A percentile compares a stretch with the other conserved stretches of the same genome.
These are phyloP conservation scores for Plasmodium gaboni DNA, from an alignment of 169 alveolate genomes.

Conservation along the genomic window DNA sequence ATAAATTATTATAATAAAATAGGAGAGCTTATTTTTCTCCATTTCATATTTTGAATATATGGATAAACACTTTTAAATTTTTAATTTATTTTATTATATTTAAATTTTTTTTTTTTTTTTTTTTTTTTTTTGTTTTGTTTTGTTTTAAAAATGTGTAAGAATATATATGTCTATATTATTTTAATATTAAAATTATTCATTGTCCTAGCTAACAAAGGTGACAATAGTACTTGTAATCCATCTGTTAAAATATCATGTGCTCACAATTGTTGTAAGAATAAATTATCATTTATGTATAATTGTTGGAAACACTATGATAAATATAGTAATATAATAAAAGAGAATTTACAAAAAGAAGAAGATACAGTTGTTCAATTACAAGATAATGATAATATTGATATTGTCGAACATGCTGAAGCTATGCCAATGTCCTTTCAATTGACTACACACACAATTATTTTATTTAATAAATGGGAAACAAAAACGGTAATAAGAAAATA, in stretches of 20 bases:
- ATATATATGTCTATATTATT: conserved; percentile 14
- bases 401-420: neutral
- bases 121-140: too few relatives aligned
- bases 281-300: conserved; percentile 36
- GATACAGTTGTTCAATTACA: neutral
- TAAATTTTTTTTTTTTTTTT: too few relatives aligned
- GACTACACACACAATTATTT: conserved; percentile 62
- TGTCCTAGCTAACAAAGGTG: neutral
- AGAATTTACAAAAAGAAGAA: conserved; percentile 13
- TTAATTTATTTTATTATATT: neutral
- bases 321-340: conserved; percentile 25
- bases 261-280: conserved; percentile 17
- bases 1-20: too few relatives aligned
- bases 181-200: conserved; percentile 19
- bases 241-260: conserved; percentile 1
- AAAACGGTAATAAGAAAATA: conserved; percentile 13
- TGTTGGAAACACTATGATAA: conserved; percentile 29
- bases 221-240: conserved; percentile 11
- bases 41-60: too few relatives aligned
- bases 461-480: conserved; percentile 69
- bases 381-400: neutral
- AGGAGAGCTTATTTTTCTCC: too few relatives aligned
- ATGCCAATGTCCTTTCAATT: conserved; percentile 71
- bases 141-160: conserved; percentile 16
- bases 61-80: too few relatives aligned